Percentiles rank a stretch among this genome's conserved stretches.
Conservation (phyloP, 805 yeast genomes). For the Ogataea dorogensis region DNA sequence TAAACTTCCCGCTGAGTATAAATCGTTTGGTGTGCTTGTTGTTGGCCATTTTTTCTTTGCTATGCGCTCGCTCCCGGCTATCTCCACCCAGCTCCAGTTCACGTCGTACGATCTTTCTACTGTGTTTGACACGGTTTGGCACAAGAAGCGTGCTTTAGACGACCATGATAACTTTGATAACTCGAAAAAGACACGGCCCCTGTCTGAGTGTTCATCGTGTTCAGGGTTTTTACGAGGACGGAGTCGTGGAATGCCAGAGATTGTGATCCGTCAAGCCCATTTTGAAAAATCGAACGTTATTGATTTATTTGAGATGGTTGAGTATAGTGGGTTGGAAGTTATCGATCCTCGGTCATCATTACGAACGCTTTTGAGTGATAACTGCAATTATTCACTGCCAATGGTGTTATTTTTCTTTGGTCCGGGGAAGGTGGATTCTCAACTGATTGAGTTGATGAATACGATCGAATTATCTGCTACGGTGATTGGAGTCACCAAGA, state of each 20-base stretch:
- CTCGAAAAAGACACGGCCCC: conserved; percentile 9
- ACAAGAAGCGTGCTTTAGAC: conserved; percentile 4
- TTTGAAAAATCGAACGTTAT: conserved; percentile 16
- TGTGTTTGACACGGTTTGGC: conserved; percentile 3
- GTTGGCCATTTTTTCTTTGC: conserved; percentile 3
- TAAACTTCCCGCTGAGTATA: conserved; percentile 6
- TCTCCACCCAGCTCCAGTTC: conserved; percentile 7
- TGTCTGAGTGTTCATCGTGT: conserved; percentile 6
- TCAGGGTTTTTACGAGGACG: conserved; percentile 5
- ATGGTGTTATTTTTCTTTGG: conserved; percentile 20
- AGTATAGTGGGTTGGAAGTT: conserved; percentile 4
- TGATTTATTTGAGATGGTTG: conserved; percentile 10
- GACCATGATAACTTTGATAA: neutral
- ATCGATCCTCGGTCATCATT: conserved; percentile 5
- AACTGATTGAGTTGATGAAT: conserved; percentile 15
- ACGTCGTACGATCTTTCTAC: conserved; percentile 2
- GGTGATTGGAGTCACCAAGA: conserved; percentile 27
- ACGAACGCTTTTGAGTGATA: conserved; percentile 1
- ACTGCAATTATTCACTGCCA: conserved; percentile 7
- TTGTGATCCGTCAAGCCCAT: conserved; percentile 24
- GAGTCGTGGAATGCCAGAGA: conserved; percentile 12
- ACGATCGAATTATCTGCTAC: conserved; percentile 1
- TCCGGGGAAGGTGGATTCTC: conserved; percentile 14
- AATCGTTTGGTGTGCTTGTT: neutral
- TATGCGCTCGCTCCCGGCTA: conserved; percentile 6